Evolutionary conservation across 345 rosid genomes (phyloP), one percentile per base, ranked within the genome.

Genomic region (Punica granatum): DNA sequence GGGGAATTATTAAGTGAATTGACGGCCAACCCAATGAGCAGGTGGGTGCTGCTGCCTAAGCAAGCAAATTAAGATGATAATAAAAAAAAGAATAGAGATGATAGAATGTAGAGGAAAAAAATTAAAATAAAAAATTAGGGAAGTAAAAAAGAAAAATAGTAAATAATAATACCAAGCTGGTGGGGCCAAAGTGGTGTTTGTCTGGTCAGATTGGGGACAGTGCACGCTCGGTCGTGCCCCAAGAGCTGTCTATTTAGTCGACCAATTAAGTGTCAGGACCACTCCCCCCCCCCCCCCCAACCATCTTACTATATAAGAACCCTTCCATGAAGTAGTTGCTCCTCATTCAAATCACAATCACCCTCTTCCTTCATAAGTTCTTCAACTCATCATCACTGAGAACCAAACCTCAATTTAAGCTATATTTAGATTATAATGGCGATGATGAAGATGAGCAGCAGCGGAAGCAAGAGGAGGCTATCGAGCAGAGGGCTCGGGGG

Each of bases 401-500:
- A 30, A 11, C 60, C 1, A 53, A 31, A 7, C 9, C 59, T 1
- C 9, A 25, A 25, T 6, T n/a, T 25, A 53, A 3, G 21, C 32
- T 13, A 14, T 44, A 56, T 23, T 3, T 30, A 28, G 18, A 44
- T 26, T 13, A 15, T 1, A 25, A 33, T 19, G 60, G 68, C 43
- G 32, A 62, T 26, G 48, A 46, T 67, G 70, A 67, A 67, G 75
- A 51, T 67, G 64, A 48, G 53, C 67, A 39, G 75, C 65, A 39
- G 68, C 65, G 63, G 67, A 43, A 67, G 51, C 71, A 73, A 73
- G 77, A 73, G 72, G 53, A 64, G 77, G 69, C 46, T 73, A 3
- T 68, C 77, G 33, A 65, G 69, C 59, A 60, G 77, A 58, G 73
- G 77, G 51, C 51, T 73, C 65, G 72, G 72, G 13, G 73, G 72